These are phyloP conservation scores for Rosa rugosa DNA, from an alignment of 306 rosid genomes.

Conservation along the genomic window DNA sequence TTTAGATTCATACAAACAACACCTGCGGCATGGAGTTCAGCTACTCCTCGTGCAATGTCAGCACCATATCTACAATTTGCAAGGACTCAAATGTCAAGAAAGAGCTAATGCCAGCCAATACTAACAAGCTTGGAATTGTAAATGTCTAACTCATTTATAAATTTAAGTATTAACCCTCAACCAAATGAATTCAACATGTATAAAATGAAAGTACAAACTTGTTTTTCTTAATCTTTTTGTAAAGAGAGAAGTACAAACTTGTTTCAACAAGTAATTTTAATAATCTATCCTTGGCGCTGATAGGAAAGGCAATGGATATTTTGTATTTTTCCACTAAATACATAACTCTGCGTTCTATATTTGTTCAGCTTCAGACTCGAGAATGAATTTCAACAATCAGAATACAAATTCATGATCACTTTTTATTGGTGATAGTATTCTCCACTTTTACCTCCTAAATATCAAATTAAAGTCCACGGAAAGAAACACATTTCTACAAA, in stretches of 20 bases:
- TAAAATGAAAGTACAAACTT: neutral
- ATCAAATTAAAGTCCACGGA: neutral
- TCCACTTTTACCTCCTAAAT: neutral
- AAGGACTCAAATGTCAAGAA: conserved; percentile 35
- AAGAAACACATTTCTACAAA: neutral
- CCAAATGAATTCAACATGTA: neutral
- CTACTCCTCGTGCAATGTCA: conserved; percentile 95
- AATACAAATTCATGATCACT: neutral
- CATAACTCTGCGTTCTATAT: neutral
- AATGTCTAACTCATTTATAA: neutral
- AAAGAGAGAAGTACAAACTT: neutral
- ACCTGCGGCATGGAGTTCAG: conserved; percentile 97
- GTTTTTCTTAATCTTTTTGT: neutral
- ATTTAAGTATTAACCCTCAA: conserved; percentile 1
- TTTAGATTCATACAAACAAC: conserved; percentile 96
- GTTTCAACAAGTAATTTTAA: neutral
- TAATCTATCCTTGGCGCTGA: neutral
- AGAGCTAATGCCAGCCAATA: conserved; percentile 9
- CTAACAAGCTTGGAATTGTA: conserved; percentile 2
- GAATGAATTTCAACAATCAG: neutral
- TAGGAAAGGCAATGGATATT: neutral
- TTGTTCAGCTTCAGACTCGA: neutral
- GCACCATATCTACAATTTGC: conserved; percentile 82
- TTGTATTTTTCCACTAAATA: neutral
- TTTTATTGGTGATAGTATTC: neutral